These are phyloP conservation scores for Apiospora sp. DNA, from an alignment of 2,329 filamentous ascomycete genomes.

Conservation along the genomic window DNA sequence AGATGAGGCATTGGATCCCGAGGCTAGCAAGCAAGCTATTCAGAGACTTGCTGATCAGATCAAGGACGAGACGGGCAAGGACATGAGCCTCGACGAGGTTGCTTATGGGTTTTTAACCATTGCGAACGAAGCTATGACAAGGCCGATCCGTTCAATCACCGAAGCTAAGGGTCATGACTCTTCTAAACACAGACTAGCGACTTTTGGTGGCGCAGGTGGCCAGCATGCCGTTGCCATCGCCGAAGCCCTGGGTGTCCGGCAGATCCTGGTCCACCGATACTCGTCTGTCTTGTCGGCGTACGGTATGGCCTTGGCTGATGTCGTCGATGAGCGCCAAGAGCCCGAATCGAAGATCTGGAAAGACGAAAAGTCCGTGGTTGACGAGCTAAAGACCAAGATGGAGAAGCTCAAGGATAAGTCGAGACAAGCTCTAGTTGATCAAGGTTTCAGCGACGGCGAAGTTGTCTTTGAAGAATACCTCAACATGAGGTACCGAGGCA, in stretches of 20 bases:
- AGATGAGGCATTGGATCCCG: conserved; percentile 78
- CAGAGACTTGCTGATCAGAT: conserved; percentile 79
- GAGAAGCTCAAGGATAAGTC: conserved; percentile 81
- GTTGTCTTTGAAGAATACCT: conserved; percentile 91
- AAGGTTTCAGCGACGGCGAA: conserved; percentile 79
- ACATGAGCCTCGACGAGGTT: conserved; percentile 82
- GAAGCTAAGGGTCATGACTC: conserved; percentile 94
- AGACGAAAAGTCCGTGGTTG: conserved; percentile 63
- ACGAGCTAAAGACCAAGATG: conserved; percentile 77
- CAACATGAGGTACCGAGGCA: conserved; percentile 91
- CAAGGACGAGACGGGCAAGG: conserved; percentile 75
- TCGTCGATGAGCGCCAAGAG: conserved; percentile 90
- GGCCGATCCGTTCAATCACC: conserved; percentile 88
- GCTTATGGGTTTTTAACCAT: conserved; percentile 90
- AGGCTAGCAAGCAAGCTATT: conserved; percentile 79
- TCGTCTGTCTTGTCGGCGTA: conserved; percentile 91
- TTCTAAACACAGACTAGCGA: conserved; percentile 87
- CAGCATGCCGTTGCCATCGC: conserved; percentile 94
- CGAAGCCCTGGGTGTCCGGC: conserved; percentile 81
- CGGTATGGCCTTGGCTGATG: conserved; percentile 91
- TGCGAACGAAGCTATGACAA: conserved; percentile 90
- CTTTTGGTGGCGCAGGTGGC: conserved; percentile 90
- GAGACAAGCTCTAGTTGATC: conserved; percentile 69
- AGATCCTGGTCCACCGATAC: conserved; percentile 87
- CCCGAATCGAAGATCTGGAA: conserved; percentile 71